These are phyloP conservation scores for Kalaharituber pfeilii DNA, from an alignment of 2,329 filamentous ascomycete genomes.

Conservation along the genomic window DNA sequence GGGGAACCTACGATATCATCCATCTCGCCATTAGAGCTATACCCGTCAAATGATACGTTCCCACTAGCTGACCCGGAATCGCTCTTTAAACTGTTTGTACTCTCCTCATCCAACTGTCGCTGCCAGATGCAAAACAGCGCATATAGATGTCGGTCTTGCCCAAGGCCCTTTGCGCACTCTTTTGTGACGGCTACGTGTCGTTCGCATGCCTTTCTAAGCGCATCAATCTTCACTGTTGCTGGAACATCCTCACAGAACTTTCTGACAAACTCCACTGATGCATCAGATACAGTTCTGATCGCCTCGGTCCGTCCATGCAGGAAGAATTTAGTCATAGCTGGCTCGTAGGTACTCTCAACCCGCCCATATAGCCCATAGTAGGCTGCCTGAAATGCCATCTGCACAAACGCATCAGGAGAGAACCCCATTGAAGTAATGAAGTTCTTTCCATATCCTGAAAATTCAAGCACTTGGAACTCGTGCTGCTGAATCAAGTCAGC, in stretches of 20 bases:
- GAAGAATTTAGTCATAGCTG: conserved; percentile 92
- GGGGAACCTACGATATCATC: conserved; percentile 16
- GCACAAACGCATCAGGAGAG: conserved; percentile 90
- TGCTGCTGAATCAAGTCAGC: conserved; percentile 93
- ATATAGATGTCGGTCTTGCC: conserved; percentile 84
- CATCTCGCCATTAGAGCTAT: conserved; percentile 29
- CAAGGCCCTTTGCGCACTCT: conserved; percentile 75
- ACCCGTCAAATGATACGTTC: conserved; percentile 29
- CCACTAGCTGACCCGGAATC: conserved; percentile 19
- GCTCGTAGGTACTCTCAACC: conserved; percentile 90
- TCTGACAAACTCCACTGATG: conserved; percentile 74
- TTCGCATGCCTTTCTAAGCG: conserved; percentile 65
- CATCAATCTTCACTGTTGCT: conserved; percentile 64
- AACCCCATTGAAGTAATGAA: conserved; percentile 96
- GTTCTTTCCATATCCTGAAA: conserved; percentile 79
- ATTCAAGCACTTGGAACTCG: conserved; percentile 85
- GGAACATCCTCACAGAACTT: conserved; percentile 91
- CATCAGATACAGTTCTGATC: conserved; percentile 66
- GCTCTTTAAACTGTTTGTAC: conserved; percentile 19
- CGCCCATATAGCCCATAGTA: conserved; percentile 94
- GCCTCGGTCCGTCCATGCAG: conserved; percentile 91
- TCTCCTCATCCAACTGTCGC: conserved; percentile 59
- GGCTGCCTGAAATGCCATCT: conserved; percentile 97
- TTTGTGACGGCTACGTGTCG: conserved; percentile 65
- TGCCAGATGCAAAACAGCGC: conserved; percentile 93